A percentile compares a stretch with the other conserved stretches of the same genome.
Conservation (phyloP, 2,329 filamentous ascomycete species). For the Phoma sp. region DNA sequence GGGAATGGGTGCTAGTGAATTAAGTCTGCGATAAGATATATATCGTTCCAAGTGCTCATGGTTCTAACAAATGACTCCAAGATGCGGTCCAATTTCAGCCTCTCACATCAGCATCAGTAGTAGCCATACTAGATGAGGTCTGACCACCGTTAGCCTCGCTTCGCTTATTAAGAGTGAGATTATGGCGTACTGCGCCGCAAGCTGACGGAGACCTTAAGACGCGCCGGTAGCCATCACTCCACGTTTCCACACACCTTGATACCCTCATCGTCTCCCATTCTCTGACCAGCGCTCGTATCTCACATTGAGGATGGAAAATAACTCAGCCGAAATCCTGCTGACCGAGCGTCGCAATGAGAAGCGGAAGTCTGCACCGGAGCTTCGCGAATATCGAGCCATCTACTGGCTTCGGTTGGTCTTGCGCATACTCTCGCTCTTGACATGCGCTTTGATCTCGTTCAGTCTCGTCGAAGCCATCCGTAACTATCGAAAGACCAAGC, state of each 20-base stretch:
- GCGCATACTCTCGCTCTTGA: conserved; percentile 19
- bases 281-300: too few species aligned
- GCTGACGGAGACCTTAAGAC: conserved; percentile 13
- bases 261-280: too few species aligned
- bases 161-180: conserved; percentile 11
- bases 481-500: conserved; percentile 18
- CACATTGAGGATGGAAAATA: conserved; percentile 14
- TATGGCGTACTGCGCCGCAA: conserved; percentile 9
- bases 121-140: not conserved
- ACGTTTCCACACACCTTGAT: not conserved
- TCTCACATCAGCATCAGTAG: conserved; percentile 6
- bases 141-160: conserved; percentile 11
- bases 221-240: not conserved
- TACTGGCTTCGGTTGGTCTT: conserved; percentile 24
- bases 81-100: not conserved
- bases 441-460: conserved; percentile 17
- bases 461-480: conserved; percentile 19
- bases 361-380: conserved; percentile 12
- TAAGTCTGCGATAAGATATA: too few species aligned
- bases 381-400: conserved; percentile 18
- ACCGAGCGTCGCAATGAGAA: conserved; percentile 16
- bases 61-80: not conserved
- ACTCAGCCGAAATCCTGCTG: conserved; percentile 16
- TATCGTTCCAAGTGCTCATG: not conserved
- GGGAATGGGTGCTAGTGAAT: too few species aligned